These are phyloP conservation scores for Chalciporus piperatus DNA, from an alignment of 768 basidiomycete genomes.

Conservation along the genomic window DNA sequence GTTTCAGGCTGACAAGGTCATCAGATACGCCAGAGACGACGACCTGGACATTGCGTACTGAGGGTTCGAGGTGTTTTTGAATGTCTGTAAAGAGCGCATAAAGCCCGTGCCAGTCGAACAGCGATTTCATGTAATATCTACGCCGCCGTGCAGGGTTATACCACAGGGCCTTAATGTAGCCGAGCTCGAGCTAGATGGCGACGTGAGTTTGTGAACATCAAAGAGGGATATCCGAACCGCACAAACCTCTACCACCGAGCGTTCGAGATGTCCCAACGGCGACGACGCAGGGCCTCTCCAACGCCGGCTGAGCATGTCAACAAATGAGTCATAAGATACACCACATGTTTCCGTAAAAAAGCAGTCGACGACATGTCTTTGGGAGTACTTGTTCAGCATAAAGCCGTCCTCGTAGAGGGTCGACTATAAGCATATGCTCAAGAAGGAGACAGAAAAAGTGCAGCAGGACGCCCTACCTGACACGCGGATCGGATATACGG, in stretches of 20 bases:
- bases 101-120: conserved; percentile 64
- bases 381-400: conserved; percentile 49
- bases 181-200: conserved; percentile 49
- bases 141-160: conserved; percentile 67
- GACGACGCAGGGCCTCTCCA: conserved; percentile 37
- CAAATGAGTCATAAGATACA: conserved; percentile 47
- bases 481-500: conserved; percentile 63
- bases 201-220: neutral
- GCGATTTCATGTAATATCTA: conserved; percentile 58
- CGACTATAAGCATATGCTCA: conserved; percentile 38
- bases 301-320: conserved; percentile 35
- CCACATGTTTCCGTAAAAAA: conserved; percentile 66
- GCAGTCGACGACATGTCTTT: conserved; percentile 55
- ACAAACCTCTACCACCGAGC: conserved; percentile 36
- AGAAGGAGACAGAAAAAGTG: neutral
- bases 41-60: conserved; percentile 3
- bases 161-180: conserved; percentile 61
- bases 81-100: conserved; percentile 45
- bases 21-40: conserved; percentile 1
- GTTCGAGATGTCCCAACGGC: conserved; percentile 42
- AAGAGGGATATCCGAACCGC: neutral
- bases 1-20: conserved; percentile 14
- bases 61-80: conserved; percentile 14
- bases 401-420: conserved; percentile 54
- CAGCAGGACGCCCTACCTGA: conserved; percentile 44